Conservation (phyloP, 2,329 filamentous ascomycete species). For the Alternaria postmessia region DNA sequence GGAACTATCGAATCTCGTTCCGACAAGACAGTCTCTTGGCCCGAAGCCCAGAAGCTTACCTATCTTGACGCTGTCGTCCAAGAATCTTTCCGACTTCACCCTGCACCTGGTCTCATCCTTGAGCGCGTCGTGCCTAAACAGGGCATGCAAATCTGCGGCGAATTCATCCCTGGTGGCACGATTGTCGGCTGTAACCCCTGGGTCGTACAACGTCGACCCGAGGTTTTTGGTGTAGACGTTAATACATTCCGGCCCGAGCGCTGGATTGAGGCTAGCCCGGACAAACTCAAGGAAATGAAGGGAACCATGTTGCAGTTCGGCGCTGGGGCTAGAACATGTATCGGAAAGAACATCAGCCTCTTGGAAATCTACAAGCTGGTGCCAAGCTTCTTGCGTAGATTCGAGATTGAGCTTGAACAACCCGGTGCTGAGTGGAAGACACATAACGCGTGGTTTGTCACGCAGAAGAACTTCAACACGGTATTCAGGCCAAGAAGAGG, state of each 20-base stretch:
- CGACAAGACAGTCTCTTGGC: slow-evolving; percentile 71
- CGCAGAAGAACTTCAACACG: slow-evolving; percentile 56
- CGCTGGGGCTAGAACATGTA: slow-evolving; percentile 73
- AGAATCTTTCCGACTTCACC: slow-evolving; percentile 79
- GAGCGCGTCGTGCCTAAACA: slow-evolving; percentile 75
- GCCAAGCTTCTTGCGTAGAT: slow-evolving; percentile 68
- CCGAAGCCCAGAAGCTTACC: slow-evolving; percentile 72
- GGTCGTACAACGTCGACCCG: slow-evolving; percentile 73
- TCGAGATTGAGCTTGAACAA: slow-evolving; percentile 61
- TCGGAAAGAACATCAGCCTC: slow-evolving; percentile 64
- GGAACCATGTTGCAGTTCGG: slow-evolving; percentile 77
- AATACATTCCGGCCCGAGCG: slow-evolving; percentile 73
- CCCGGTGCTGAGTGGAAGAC: slow-evolving; percentile 56
- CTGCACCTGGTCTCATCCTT: slow-evolving; percentile 74
- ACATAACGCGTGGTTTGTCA: slow-evolving; percentile 64
- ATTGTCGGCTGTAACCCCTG: slow-evolving; percentile 79
- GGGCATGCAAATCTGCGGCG: slow-evolving; percentile 70
- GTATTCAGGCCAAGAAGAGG: slow-evolving; percentile 48
- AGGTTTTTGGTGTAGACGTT: slow-evolving; percentile 73
- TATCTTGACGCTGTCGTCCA: slow-evolving; percentile 83
- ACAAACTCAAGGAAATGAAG: slow-evolving; percentile 71
- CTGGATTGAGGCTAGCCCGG: slow-evolving; percentile 65
- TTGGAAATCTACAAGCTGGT: slow-evolving; percentile 62
- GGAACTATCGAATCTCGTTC: slow-evolving; percentile 57
- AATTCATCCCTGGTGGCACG: slow-evolving; percentile 71